phyloP scores from a whole-genome alignment of 768 basidiomycete species.

The Auricularia heimuer region DNA sequence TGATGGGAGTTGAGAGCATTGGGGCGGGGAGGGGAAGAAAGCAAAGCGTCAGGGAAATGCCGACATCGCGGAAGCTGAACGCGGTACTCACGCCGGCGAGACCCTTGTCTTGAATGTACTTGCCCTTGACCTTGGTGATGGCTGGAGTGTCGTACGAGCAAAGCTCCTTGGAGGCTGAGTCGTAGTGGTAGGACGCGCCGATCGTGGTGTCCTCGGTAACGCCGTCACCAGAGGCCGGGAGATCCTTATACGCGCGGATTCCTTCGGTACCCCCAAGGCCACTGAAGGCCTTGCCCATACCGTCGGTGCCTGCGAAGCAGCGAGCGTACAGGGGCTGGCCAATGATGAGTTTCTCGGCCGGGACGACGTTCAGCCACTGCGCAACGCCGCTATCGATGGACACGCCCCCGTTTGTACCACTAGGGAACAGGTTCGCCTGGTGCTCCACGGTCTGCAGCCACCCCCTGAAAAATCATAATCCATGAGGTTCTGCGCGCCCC shows the following conservation, averaged over 20 bases:
- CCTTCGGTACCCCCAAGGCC: constrained; percentile 23
- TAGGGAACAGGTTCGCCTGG: constrained; percentile 22
- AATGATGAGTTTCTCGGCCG: constrained; percentile 24
- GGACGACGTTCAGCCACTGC: constrained; percentile 19
- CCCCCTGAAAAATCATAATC: constrained; percentile 23
- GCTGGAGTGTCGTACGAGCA: constrained; percentile 25
- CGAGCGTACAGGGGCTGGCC: constrained; percentile 28
- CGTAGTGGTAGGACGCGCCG: constrained; percentile 26
- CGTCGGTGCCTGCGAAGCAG: constrained; percentile 23
- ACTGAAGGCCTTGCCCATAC: constrained; percentile 20
- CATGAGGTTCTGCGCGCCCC: not conserved
- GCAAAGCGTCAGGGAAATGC: not conserved
- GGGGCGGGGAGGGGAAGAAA: too few species aligned
- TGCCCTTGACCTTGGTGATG: constrained; percentile 20
- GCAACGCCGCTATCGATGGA: constrained; percentile 23
- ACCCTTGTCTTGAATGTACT: constrained; percentile 21
- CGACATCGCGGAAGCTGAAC: not conserved
- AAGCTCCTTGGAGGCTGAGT: constrained; percentile 18
- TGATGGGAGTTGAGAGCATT: too few species aligned
- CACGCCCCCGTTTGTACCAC: constrained; percentile 11
- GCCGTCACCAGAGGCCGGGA: constrained; percentile 15
- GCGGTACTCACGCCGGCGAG: constrained; percentile 20
- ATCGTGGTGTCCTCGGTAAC: constrained; percentile 20
- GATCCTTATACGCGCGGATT: constrained; percentile 24
- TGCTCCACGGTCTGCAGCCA: constrained; percentile 24